Percentiles rank a stretch among this genome's conserved stretches.
Evolutionary conservation across 2,329 filamentous ascomycete species (phyloP).

Genomic region (Neocatenulostroma microsporum): DNA sequence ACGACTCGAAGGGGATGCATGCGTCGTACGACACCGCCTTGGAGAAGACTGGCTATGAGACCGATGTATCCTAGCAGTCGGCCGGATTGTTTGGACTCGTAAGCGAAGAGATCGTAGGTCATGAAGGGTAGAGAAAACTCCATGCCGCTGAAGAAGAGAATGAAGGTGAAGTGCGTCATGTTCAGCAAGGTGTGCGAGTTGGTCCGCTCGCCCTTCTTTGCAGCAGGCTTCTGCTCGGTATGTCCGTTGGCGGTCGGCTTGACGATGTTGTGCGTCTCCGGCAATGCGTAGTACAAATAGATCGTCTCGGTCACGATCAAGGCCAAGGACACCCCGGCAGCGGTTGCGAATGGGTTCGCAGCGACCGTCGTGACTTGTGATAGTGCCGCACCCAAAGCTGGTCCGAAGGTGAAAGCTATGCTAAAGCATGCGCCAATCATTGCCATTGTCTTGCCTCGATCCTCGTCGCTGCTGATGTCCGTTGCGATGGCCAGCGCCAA

Average conservation of each 20-base stretch:
- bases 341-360: constrained; percentile 87
- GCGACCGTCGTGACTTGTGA: constrained; percentile 68
- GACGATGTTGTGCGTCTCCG: constrained; percentile 64
- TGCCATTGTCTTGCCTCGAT: constrained; percentile 87
- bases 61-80: constrained; percentile 84
- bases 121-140: constrained; percentile 97
- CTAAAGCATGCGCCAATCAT: constrained; percentile 95
- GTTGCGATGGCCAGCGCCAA: constrained; percentile 93
- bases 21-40: constrained; percentile 79
- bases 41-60: constrained; percentile 81
- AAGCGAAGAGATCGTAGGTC: constrained; percentile 88
- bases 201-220: constrained; percentile 47
- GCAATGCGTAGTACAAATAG: constrained; percentile 76
- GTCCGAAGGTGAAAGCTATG: constrained; percentile 96
- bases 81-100: constrained; percentile 71
- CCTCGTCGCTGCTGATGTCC: constrained; percentile 81
- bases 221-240: constrained; percentile 15
- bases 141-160: constrained; percentile 96
- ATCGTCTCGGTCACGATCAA: constrained; percentile 80
- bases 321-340: constrained; percentile 77
- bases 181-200: constrained; percentile 83
- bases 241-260: constrained; percentile 20
- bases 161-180: constrained; percentile 76
- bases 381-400: constrained; percentile 80
- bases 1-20: constrained; percentile 74